These are phyloP conservation scores for Periconia sp. DNA, from an alignment of 2,329 filamentous ascomycete genomes.

Conservation along the genomic window DNA sequence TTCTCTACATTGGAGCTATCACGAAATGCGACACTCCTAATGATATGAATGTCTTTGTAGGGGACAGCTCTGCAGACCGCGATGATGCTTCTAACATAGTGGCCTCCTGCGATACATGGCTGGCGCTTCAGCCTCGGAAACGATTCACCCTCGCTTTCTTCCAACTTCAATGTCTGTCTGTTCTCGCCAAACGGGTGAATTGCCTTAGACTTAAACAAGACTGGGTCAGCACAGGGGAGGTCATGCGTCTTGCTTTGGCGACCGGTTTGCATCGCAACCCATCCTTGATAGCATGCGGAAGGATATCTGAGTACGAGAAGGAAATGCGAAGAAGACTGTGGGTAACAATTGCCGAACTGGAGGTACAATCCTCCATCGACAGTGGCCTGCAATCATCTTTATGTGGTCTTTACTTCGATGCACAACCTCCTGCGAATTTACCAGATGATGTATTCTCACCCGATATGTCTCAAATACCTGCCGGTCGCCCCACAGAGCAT, in stretches of 20 bases:
- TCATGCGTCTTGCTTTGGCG: constrained; percentile 56
- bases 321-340: constrained; percentile 60
- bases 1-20: constrained; percentile 44
- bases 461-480: constrained; percentile 25
- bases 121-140: constrained; percentile 52
- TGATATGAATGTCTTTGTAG: constrained; percentile 40
- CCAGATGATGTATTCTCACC: constrained; percentile 51
- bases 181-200: constrained; percentile 54
- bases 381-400: constrained; percentile 54
- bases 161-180: constrained; percentile 54
- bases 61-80: constrained; percentile 47
- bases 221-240: constrained; percentile 54
- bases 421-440: constrained; percentile 52
- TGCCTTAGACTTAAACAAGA: constrained; percentile 57
- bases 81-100: constrained; percentile 44
- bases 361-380: constrained; percentile 58
- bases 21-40: constrained; percentile 39
- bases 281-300: constrained; percentile 33
- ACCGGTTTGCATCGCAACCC: constrained; percentile 57
- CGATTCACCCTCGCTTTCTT: constrained; percentile 54
- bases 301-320: constrained; percentile 47
- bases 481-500: constrained; percentile 22
- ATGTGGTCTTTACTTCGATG: constrained; percentile 52
- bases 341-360: constrained; percentile 59
- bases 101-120: constrained; percentile 46